A percentile compares a stretch with the other conserved stretches of the same genome.
These are phyloP conservation scores for Podaxis rugospora DNA, from an alignment of 768 basidiomycete species.

Conservation along the genomic window DNA sequence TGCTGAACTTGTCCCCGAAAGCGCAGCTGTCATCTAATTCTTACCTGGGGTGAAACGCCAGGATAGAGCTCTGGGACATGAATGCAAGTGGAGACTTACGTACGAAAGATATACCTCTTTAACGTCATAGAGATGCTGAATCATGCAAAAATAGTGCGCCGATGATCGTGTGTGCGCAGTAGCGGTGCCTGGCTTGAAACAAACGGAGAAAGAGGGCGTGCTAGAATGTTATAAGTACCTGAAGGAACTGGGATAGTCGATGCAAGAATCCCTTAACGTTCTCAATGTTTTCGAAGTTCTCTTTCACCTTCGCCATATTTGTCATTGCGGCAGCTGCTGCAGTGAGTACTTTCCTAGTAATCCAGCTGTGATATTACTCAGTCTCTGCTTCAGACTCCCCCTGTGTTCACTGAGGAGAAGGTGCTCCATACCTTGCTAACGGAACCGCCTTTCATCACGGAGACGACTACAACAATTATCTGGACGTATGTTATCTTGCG, in stretches of 20 bases:
- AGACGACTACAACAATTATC: not conserved
- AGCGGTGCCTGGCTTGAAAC: not conserved
- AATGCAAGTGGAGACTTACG: not conserved
- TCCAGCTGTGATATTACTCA: not conserved
- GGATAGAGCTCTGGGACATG: not conserved
- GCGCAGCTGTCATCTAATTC: not conserved
- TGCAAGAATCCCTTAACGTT: not conserved
- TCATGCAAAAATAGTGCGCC: not conserved
- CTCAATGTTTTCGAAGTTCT: not conserved
- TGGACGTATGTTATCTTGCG: not conserved
- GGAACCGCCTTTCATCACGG: not conserved
- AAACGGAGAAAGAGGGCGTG: not conserved
- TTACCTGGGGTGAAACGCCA: not conserved
- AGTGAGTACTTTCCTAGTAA: not conserved
- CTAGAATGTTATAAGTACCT: not conserved
- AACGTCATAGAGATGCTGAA: not conserved
- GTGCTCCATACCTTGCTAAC: not conserved
- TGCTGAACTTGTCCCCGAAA: not conserved
- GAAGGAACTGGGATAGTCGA: not conserved
- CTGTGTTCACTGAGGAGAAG: constrained; percentile 1
- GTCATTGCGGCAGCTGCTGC: not conserved
- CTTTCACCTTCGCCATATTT: not conserved
- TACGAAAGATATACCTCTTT: not conserved
- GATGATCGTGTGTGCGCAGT: not conserved
- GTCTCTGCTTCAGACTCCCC: not conserved